Base-by-base conservation (phyloP, 805 yeast genomes). In the Starmera amethionina region DNA sequence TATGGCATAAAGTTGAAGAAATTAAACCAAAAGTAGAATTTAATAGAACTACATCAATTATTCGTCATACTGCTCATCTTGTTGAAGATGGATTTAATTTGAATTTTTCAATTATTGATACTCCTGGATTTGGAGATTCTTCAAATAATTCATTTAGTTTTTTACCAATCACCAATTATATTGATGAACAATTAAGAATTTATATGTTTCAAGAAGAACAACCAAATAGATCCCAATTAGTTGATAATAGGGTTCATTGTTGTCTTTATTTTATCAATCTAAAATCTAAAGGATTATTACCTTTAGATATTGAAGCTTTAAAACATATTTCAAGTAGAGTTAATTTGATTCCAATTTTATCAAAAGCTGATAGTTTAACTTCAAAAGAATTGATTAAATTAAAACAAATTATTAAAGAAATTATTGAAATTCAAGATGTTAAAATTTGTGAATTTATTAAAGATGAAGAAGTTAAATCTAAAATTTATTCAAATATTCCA, bases 241-340 rank as follows among this genome's bases (percentile, higher is more conserved):
- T 54, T 11, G 96, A 89, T 54, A 63, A 72, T 47, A 71, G 95
- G 41, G 80, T 90, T 32, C 96, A 90, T 64, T 84, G 79, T 30
- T 87, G 96, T 56, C 59, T 90, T 35, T 90, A 87, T 64, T 84
- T 90, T 56, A 67, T 90, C 40, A 70, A 77, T 6, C 90, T 95
- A 0, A 68, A 79, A 5, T 77, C 79, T 33, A 73, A 69, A 44
- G 73, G 79, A 4, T 58, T 85, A 41, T 68, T 72, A 40, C 75
- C 81, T 8, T 64, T 82, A 40, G 96, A 89, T 59, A 70, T 85
- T 45, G 78, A 72, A 46, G 73, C 83, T 6, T 77, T 88, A 84
- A 75, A 74, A 58, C 77, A 75, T 45, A 68, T 89, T 25, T 70
- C 83, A 28, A 65, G 73, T 25, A 71, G 90, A 40, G 89, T 82